These are phyloP conservation scores for Echites panduratus DNA, from an alignment of 257 asterid genomes.

Conservation along the genomic window DNA sequence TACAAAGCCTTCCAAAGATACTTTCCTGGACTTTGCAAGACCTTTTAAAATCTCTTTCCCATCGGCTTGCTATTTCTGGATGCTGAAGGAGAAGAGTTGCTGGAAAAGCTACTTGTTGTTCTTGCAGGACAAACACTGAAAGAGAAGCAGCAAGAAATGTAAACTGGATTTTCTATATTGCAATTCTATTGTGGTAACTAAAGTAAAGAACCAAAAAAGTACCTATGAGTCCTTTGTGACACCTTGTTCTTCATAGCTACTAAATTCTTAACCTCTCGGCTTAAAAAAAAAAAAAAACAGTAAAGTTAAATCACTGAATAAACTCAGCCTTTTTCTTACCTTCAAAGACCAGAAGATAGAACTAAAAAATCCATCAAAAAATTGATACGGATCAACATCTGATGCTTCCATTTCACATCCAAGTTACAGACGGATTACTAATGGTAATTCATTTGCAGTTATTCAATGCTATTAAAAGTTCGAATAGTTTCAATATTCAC, in stretches of 20 bases:
- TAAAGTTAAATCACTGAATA: slow-evolving; percentile 11
- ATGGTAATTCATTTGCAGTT: not conserved
- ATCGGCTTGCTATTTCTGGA: slow-evolving; percentile 12
- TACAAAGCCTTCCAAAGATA: not conserved
- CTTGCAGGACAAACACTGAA: slow-evolving; percentile 17
- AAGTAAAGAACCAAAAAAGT: slow-evolving; percentile 5
- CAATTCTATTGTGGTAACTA: not conserved
- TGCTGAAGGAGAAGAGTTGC: slow-evolving; percentile 21
- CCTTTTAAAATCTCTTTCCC: slow-evolving; percentile 9
- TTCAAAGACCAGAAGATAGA: not conserved
- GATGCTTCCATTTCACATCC: not conserved
- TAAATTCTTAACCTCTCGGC: slow-evolving; percentile 69
- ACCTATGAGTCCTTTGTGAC: slow-evolving; percentile 49
- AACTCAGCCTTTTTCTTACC: not conserved
- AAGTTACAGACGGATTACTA: not conserved
- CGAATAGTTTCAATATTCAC: not conserved
- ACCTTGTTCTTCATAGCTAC: slow-evolving; percentile 59
- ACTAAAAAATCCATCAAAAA: not conserved
- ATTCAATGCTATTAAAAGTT: not conserved
- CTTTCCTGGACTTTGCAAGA: not conserved
- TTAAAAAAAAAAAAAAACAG: slow-evolving; percentile 23
- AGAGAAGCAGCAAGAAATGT: not conserved
- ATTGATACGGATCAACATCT: not conserved
- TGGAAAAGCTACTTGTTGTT: slow-evolving; percentile 17
- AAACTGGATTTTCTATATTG: not conserved